Percentiles rank a stretch among this genome's conserved stretches.
Evolutionary conservation across 2,329 filamentous ascomycete genomes (phyloP).

Genomic region (Pseudodiploospora longispora): DNA sequence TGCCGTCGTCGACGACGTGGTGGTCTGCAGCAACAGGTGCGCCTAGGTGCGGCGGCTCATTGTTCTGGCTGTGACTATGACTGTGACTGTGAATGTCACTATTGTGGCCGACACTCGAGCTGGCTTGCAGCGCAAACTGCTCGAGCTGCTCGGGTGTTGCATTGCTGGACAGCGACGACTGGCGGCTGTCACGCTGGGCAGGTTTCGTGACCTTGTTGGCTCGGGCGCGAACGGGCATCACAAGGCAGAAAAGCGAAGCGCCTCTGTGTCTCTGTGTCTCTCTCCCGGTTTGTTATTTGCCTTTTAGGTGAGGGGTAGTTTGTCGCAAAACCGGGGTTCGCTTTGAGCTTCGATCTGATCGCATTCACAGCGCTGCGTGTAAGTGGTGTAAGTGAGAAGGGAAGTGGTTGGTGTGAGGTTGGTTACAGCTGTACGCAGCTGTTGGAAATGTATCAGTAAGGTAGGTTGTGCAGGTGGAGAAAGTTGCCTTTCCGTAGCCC

Average conservation of each 20-base stretch:
- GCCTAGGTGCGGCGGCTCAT: too few species aligned
- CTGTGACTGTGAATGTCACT: not conserved
- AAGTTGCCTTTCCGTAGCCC: too few species aligned
- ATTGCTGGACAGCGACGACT: conserved; percentile 15
- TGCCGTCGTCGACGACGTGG: too few species aligned
- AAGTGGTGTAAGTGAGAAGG: conserved; percentile 3
- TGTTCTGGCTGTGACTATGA: too few species aligned
- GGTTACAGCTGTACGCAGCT: conserved; percentile 15
- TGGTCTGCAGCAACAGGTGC: too few species aligned
- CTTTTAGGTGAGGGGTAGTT: too few species aligned
- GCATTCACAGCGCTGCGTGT: conserved; percentile 2
- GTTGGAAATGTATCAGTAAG: conserved; percentile 5
- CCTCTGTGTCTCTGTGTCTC: too few species aligned
- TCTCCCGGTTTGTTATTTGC: too few species aligned
- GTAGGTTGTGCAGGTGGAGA: too few species aligned
- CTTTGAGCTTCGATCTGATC: not conserved
- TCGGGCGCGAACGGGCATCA: conserved; percentile 26
- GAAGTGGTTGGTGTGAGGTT: conserved; percentile 2
- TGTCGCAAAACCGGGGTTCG: not conserved
- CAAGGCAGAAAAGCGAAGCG: not conserved
- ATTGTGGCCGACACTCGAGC: conserved; percentile 3
- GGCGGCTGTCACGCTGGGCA: conserved; percentile 14
- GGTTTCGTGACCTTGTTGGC: conserved; percentile 38
- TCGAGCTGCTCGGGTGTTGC: conserved; percentile 24
- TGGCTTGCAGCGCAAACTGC: conserved; percentile 12